phyloP scores from a whole-genome alignment of 495 filamentous ascomycete species.

The Coniosporium apollinis region DNA sequence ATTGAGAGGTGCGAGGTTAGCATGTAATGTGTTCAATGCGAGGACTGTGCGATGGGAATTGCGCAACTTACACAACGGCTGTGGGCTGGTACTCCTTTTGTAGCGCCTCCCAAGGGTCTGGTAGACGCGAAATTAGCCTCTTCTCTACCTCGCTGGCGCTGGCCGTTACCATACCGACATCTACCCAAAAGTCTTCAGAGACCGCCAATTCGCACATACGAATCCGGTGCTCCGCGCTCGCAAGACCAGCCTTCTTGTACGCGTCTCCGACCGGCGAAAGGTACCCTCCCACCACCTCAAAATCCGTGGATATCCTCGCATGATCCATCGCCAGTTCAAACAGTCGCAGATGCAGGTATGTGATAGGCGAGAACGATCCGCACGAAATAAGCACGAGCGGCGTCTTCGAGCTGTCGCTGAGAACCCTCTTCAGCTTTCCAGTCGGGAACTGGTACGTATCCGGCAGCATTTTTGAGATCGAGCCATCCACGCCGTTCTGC shows the following conservation, averaged over 20 bases:
- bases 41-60: too few species aligned
- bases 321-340: conserved; percentile 83
- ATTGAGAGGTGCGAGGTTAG: too few species aligned
- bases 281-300: conserved; percentile 74
- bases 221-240: conserved; percentile 51
- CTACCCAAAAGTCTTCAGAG: conserved; percentile 53
- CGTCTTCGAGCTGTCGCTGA: not conserved
- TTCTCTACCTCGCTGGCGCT: too few species aligned
- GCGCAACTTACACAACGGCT: conserved; percentile 66
- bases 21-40: too few species aligned
- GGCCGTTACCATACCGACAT: conserved; percentile 43
- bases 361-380: conserved; percentile 78
- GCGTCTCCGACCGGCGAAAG: conserved; percentile 66
- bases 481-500: not conserved
- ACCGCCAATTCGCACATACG: conserved; percentile 65
- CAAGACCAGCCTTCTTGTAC: conserved; percentile 83
- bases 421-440: not conserved
- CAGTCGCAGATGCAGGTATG: conserved; percentile 82
- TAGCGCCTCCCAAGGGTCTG: conserved; percentile 59
- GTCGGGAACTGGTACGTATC: not conserved
- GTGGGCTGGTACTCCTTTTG: conserved; percentile 76
- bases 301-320: conserved; percentile 63
- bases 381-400: conserved; percentile 65
- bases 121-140: conserved; percentile 27
- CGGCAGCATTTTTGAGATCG: not conserved